Conservation (phyloP, 306 rosid species). For the Prunus armeniaca region DNA sequence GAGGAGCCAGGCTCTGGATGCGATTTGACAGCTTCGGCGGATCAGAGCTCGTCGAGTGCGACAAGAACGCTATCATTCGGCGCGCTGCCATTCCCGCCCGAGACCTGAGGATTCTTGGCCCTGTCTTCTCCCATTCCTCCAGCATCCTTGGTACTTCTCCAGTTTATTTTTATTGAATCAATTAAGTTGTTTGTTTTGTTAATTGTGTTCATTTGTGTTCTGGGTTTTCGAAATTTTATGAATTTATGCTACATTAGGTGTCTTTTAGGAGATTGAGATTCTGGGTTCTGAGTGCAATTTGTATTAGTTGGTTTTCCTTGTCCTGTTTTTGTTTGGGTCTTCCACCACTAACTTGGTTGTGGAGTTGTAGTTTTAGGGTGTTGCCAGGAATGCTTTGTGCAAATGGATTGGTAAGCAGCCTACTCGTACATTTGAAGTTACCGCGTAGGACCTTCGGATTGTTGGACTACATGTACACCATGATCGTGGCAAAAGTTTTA, state of each 20-base stretch:
- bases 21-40: conserved; percentile 66
- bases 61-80: conserved; percentile 73
- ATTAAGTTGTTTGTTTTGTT: background rate
- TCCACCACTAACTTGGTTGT: background rate
- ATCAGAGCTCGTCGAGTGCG: conserved; percentile 82
- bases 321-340: background rate
- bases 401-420: background rate
- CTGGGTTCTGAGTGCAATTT: background rate
- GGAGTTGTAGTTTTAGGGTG: background rate
- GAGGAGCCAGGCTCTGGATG: conserved; percentile 89
- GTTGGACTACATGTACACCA: background rate
- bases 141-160: conserved; percentile 72
- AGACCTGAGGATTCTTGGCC: conserved; percentile 88
- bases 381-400: background rate
- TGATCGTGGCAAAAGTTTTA: background rate
- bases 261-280: background rate
- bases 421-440: background rate
- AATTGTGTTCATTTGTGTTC: background rate
- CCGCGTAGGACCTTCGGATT: background rate
- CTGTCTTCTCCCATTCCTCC: conserved; percentile 90
- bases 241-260: background rate
- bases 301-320: background rate
- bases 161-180: background rate
- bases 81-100: conserved; percentile 79
- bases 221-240: background rate